Evolutionary conservation across 768 basidiomycete genomes (phyloP).

Genomic region (Termitomyces sp.): DNA sequence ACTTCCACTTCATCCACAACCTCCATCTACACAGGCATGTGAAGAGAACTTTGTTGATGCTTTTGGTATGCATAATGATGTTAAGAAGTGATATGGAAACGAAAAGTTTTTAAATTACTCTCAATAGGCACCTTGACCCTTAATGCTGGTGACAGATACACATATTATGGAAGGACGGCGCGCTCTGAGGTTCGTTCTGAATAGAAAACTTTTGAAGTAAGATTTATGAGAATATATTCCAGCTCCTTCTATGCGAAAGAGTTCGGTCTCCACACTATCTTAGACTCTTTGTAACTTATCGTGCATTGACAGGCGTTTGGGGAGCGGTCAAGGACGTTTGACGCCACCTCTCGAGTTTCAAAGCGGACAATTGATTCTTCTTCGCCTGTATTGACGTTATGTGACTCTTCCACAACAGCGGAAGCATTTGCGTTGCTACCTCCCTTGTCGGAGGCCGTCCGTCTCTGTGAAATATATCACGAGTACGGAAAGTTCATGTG

Average conservation of each 20-base stretch:
- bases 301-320: conserved; percentile 17
- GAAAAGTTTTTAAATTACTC: neutral
- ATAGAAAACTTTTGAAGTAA: neutral
- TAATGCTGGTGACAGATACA: conserved; percentile 46
- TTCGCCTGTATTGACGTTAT: conserved; percentile 25
- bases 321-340: conserved; percentile 12
- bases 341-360: conserved; percentile 23
- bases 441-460: conserved; percentile 50
- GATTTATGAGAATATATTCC: conserved; percentile 2
- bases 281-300: neutral
- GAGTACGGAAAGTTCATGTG: conserved; percentile 57
- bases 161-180: conserved; percentile 60
- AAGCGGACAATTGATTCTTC: conserved; percentile 31
- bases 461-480: conserved; percentile 60
- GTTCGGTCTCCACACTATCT: neutral
- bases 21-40: conserved; percentile 18
- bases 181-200: conserved; percentile 52
- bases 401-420: conserved; percentile 29
- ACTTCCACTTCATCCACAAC: neutral
- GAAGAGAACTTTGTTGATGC: conserved; percentile 42
- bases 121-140: conserved; percentile 50
- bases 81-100: neutral
- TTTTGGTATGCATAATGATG: conserved; percentile 29
- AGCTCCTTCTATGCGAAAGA: conserved; percentile 58
- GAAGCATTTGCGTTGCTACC: conserved; percentile 49